A percentile compares a stretch with the other conserved stretches of the same genome.
These are phyloP conservation scores for Tetrahymena malaccensis DNA, from an alignment of 73 alveolate genomes.

Conservation along the genomic window DNA sequence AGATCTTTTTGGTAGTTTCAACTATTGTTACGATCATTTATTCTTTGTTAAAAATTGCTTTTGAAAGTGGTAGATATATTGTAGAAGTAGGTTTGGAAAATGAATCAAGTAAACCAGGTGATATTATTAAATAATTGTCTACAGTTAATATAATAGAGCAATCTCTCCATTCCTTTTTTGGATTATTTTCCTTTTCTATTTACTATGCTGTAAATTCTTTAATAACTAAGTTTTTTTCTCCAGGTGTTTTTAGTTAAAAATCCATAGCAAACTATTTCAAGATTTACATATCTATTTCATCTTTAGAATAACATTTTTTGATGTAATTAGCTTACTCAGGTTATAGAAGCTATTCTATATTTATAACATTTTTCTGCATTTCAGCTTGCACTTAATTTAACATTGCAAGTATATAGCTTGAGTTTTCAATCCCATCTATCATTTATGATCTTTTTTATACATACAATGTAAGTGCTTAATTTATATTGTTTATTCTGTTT, in stretches of 20 bases:
- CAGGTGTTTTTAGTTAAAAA: neutral
- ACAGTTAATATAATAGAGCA: neutral
- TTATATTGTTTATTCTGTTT: neutral
- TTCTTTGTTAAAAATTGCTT: neutral
- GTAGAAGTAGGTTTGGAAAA: neutral
- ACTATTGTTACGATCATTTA: neutral
- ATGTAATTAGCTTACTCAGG: neutral
- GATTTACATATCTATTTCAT: neutral
- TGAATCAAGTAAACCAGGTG: neutral
- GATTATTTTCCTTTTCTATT: neutral
- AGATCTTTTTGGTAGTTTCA: neutral
- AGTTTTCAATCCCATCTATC: neutral
- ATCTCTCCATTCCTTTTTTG: neutral
- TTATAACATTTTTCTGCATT: neutral
- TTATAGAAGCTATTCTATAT: neutral
- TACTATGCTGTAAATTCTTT: neutral
- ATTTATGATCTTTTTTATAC: neutral
- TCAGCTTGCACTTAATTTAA: neutral
- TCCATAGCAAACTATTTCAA: neutral
- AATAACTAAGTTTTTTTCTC: neutral
- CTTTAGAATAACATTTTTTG: neutral
- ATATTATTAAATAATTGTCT: neutral
- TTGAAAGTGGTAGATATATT: neutral
- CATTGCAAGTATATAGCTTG: neutral
- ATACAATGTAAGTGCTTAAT: neutral